A percentile compares a stretch with the other conserved stretches of the same genome.
Conservation (phyloP, 495 filamentous ascomycete species). For the Penicillium malachiteum region DNA sequence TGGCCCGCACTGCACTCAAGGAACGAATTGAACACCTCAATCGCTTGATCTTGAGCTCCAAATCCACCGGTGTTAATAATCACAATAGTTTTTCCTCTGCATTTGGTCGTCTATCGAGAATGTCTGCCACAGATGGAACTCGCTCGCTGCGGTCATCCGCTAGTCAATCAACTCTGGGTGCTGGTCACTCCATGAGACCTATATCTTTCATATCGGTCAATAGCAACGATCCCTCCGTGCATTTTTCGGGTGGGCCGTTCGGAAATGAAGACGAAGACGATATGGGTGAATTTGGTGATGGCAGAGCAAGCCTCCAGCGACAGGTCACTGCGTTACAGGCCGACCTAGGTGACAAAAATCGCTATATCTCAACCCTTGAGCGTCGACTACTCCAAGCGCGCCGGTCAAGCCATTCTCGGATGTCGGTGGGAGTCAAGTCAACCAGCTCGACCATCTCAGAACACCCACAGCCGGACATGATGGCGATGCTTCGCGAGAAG, state of each 20-base stretch:
- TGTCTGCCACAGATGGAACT: conserved; percentile 52
- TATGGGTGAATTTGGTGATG: conserved; percentile 80
- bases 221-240: conserved; percentile 40
- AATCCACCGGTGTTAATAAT: conserved; percentile 87
- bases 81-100: conserved; percentile 71
- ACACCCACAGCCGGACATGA: conserved; percentile 65
- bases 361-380: conserved; percentile 92
- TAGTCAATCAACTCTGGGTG: conserved; percentile 64
- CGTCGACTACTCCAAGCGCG: conserved; percentile 88
- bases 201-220: conserved; percentile 63
- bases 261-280: conserved; percentile 68
- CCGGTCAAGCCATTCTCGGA: conserved; percentile 82
- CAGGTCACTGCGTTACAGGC: conserved; percentile 87
- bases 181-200: conserved; percentile 56
- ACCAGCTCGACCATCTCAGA: conserved; percentile 59
- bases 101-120: conserved; percentile 66
- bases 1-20: conserved; percentile 91
- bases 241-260: conserved; percentile 33
- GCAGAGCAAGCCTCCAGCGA: conserved; percentile 72
- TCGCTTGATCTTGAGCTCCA: conserved; percentile 89
- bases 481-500: conserved; percentile 75
- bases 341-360: conserved; percentile 92
- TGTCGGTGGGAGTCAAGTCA: conserved; percentile 66
- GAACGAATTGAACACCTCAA: conserved; percentile 98
- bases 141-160: conserved; percentile 70